These are phyloP conservation scores for Clohesyomyces aquaticus DNA, from an alignment of 495 filamentous ascomycete genomes.

Conservation along the genomic window DNA sequence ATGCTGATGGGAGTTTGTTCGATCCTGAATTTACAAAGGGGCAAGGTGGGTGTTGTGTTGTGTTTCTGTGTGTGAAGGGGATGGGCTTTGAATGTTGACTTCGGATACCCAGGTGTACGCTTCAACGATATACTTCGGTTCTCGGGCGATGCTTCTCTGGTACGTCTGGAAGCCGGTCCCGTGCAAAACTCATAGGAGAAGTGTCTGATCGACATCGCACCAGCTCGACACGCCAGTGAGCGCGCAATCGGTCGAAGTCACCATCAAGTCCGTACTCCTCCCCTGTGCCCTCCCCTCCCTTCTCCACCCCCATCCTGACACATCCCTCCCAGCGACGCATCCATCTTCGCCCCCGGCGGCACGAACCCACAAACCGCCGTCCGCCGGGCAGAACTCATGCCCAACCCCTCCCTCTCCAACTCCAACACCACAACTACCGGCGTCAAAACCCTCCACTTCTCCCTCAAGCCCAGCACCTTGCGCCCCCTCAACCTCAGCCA, in stretches of 20 bases:
- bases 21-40: constrained; percentile 15
- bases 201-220: no score
- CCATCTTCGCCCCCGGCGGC: constrained; percentile 10
- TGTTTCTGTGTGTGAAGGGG: background rate
- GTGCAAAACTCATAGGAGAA: no score
- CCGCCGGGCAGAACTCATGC: constrained; percentile 15
- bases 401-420: background rate
- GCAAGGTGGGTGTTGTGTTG: constrained; percentile 2
- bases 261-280: no score
- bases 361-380: constrained; percentile 8
- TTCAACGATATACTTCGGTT: constrained; percentile 11
- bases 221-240: constrained; percentile 7
- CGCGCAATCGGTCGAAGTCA: constrained; percentile 13
- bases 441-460: constrained; percentile 25
- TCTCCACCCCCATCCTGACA: no score
- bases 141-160: background rate
- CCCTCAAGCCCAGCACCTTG: constrained; percentile 4
- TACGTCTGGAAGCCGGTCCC: no score
- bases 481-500: constrained; percentile 12
- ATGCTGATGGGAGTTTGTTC: background rate
- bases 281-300: no score
- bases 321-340: no score
- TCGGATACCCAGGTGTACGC: background rate
- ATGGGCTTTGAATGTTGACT: no score
- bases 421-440: constrained; percentile 7